Base-by-base conservation (phyloP, 352 stramenopile species). In the Plasmopara viticola region DNA sequence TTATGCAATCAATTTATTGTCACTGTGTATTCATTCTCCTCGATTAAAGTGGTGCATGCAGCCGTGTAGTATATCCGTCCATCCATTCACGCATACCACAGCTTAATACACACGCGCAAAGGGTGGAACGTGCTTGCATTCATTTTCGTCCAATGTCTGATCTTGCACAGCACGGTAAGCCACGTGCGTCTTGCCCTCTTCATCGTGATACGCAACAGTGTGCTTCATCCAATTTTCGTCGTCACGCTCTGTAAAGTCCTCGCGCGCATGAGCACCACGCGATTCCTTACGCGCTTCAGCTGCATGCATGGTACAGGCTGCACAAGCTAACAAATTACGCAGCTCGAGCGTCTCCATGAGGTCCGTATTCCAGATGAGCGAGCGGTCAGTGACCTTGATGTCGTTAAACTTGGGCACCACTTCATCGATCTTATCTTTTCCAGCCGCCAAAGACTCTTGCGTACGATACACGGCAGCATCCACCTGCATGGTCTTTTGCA, bases 181-280 rank as follows among this genome's bases (percentile, higher is more conserved):
- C 39, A 98, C 80, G 48, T 78, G 72, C 14, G 90, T 97, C 71
- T 92, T 91, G 45, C 70, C 83, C 30, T 94, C 74, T 66, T 94
- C 76, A 73, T 96, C 84, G 68, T 96, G 90, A 64, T 97, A 98
- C 2, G 90, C 84, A 35, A 98, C 61, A 10, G 92, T 98, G 71
- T 99, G 95, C 64, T 97, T 98, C 94, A 99, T 98, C 95, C 95
- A 99, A 28, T 97, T 78, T 43, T 91, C 79, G 67, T 99, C 95
- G 56, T 97, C 77, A 51, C 95, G 83, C 44, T 96, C 78, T 6
- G 85, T 78, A 62, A 95, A 98, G 69, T 99, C 89, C 68, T 99
- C 95, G 48, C 93, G 87, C 6, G 95, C 95, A 72, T 99, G 95
- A n/a, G 95, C 95, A 44, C 95, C 95, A 57, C 95, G 82, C 48